Conservation (phyloP, 306 rosid genomes). For the Begonia masoniana region DNA sequence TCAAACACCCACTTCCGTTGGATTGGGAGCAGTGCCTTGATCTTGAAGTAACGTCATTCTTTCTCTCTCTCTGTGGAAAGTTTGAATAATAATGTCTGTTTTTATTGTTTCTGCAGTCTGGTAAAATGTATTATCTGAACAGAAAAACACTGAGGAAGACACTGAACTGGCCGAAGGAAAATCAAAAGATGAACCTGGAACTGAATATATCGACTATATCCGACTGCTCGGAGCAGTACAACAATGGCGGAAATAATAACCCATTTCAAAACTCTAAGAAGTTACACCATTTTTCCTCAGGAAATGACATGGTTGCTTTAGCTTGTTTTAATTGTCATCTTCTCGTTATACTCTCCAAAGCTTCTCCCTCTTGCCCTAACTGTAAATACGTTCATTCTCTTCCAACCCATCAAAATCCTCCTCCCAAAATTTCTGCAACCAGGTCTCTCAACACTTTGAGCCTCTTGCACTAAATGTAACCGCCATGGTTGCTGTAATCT, state of each 20-base stretch:
- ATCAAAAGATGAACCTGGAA: slow-evolving; percentile 21
- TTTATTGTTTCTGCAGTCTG: slow-evolving; percentile 15
- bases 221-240: neutral
- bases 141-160: slow-evolving; percentile 30
- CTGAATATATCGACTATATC: slow-evolving; percentile 27
- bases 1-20: slow-evolving; percentile 27
- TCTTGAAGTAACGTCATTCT: slow-evolving; percentile 18
- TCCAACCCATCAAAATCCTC: slow-evolving; percentile 5
- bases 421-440: neutral
- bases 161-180: slow-evolving; percentile 26
- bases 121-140: slow-evolving; percentile 32
- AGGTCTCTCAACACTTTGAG: slow-evolving; percentile 7
- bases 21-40: slow-evolving; percentile 53
- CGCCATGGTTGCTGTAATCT: no score
- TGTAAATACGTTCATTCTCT: slow-evolving; percentile 33
- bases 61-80: neutral
- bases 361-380: slow-evolving; percentile 39
- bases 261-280: slow-evolving; percentile 3
- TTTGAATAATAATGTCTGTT: neutral
- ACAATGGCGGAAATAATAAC: neutral
- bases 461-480: slow-evolving; percentile 4
- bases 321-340: slow-evolving; percentile 41
- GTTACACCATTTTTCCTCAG: neutral
- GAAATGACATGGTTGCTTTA: slow-evolving; percentile 28
- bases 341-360: slow-evolving; percentile 27